Conservation (phyloP, 495 filamentous ascomycete species). For the Corynascus novoguineensis region DNA sequence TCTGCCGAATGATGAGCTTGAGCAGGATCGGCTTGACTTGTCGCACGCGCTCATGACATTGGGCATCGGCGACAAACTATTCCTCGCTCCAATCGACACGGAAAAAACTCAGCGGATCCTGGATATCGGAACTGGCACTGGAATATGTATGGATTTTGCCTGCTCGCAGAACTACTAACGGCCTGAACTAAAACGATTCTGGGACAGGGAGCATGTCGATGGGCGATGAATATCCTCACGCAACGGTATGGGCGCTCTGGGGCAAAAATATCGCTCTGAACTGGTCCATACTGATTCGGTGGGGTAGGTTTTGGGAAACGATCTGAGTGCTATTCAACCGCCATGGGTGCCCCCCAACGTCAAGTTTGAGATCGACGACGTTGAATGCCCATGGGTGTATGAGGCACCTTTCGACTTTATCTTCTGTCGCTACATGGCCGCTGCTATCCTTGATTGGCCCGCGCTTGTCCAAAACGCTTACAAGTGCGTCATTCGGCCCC, state of each 20-base stretch:
- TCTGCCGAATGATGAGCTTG: constrained; percentile 16
- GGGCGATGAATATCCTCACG: constrained; percentile 13
- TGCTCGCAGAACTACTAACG: too few species aligned
- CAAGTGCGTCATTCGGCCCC: constrained; percentile 16
- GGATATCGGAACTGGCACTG: constrained; percentile 21
- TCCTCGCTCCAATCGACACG: constrained; percentile 9
- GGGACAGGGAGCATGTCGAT: constrained; percentile 22
- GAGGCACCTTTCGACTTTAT: constrained; percentile 47
- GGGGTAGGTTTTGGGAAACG: constrained; percentile 39
- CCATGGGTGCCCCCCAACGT: constrained; percentile 50
- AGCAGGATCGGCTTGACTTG: constrained; percentile 13
- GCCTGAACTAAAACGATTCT: neutral
- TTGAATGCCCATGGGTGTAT: constrained; percentile 48
- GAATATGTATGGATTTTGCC: constrained; percentile 3
- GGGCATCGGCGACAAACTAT: constrained; percentile 12
- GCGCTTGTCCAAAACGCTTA: constrained; percentile 38
- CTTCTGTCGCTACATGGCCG: constrained; percentile 43
- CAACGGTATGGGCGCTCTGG: neutral
- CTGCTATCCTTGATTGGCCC: constrained; percentile 45
- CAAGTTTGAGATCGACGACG: constrained; percentile 49
- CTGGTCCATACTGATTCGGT: neutral
- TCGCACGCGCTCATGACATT: constrained; percentile 13
- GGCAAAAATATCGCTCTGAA: neutral
- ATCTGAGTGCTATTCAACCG: constrained; percentile 50
- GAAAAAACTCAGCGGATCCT: constrained; percentile 10